Base-by-base conservation (phyloP, 2,329 filamentous ascomycete species). In the Byssochlamys sp. region DNA sequence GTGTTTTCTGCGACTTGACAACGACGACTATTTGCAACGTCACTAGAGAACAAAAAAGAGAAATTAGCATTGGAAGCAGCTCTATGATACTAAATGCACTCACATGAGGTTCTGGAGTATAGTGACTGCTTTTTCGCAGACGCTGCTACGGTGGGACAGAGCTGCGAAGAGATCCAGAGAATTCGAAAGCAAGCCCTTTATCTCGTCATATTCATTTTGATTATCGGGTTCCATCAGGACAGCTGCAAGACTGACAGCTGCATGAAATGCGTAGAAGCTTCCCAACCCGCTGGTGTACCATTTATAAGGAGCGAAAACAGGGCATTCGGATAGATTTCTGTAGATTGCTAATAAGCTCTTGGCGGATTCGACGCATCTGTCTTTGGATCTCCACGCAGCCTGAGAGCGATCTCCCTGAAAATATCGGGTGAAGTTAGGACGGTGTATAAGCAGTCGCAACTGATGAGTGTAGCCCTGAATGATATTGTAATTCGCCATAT, bases 181-280 rank as follows among this genome's bases (percentile, higher is more conserved):
- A 26, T 67, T 64, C 26, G 61, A 58, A 12, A 74, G 62, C 0
- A 66, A 55, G 11, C 62, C 63, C 49, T 70, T 67, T 19, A 63
- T 67, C 51, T 71, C 67, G 50, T 65, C 59, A 24, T 65, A 70
- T 53, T 73, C 69, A 28, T 60, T 57, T 10, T 64, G 61, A 54
- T 58, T 65, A 24, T 71, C 66, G 0, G 68, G 65, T 29, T 67
- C 64, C 54, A 69, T 63, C 5, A 72, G 58, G 19, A 69, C 65
- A 2, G 65, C 58, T 4, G 66, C 64, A 1, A 73, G 57, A 4
- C 71, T 67, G 0, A 74, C 66, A 4, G 72, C 72, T 1, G 71
- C 73, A 51, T 75, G 72, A 58, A 76, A 75, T 0, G 73, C 71
- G 45, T 75, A 71, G 58, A 75, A 76, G 55, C 71, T 73, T 4